Conservation (phyloP, 2,329 filamentous ascomycete species). For the Hypoxylon sp. region DNA sequence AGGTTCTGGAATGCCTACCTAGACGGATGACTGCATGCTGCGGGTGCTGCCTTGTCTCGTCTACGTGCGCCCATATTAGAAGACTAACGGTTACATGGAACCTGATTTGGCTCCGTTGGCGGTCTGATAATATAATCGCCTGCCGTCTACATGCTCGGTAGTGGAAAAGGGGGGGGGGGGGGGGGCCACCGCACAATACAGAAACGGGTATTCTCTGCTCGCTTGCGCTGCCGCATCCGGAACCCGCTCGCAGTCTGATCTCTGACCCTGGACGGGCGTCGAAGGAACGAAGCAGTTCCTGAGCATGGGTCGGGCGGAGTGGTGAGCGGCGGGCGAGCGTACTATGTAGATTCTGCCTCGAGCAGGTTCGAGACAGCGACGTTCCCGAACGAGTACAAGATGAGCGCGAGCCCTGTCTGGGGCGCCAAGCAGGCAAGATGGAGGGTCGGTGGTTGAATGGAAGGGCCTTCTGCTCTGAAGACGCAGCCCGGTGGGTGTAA, state of each 20-base stretch:
- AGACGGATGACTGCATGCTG: conserved; percentile 32
- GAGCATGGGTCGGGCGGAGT: conserved; percentile 13
- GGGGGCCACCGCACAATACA: background rate
- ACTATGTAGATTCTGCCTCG: conserved; percentile 4
- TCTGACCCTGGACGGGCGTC: conserved; percentile 1
- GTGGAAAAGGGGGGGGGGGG: background rate
- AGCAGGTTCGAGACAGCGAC: conserved; percentile 27
- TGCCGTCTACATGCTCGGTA: conserved; percentile 14
- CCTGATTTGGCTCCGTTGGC: conserved; percentile 28
- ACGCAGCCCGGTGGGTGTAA: conserved; percentile 32
- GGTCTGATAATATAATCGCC: conserved; percentile 26
- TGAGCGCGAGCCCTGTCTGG: conserved; percentile 21
- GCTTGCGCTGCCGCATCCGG: background rate
- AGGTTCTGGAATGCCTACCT: conserved; percentile 34
- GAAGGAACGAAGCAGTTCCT: conserved; percentile 10
- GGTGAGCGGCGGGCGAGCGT: conserved; percentile 1
- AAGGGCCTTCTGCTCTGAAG: conserved; percentile 21
- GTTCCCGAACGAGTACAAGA: conserved; percentile 8
- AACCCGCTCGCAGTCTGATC: background rate
- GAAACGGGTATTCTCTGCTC: background rate
- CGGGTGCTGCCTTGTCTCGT: conserved; percentile 31
- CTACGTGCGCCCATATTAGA: conserved; percentile 25
- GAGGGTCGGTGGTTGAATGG: conserved; percentile 28
- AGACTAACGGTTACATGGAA: conserved; percentile 8
- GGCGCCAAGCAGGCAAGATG: conserved; percentile 24